phyloP scores from a whole-genome alignment of 2,329 filamentous ascomycete genomes.

The Talaromyces islandicus region DNA sequence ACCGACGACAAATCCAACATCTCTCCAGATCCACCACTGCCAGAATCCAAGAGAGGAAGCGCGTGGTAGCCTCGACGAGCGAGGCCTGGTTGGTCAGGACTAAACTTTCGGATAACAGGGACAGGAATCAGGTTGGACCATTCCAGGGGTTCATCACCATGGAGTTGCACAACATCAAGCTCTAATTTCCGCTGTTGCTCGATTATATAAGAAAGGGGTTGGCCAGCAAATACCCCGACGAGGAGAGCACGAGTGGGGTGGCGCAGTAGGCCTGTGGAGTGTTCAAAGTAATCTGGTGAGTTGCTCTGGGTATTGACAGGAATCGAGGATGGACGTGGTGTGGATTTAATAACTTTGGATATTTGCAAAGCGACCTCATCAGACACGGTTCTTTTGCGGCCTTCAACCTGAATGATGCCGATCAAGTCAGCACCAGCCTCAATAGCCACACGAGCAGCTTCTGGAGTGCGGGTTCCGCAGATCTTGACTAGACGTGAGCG shows the following conservation, averaged over 20 bases:
- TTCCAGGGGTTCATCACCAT: conserved; percentile 86
- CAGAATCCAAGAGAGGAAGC: conserved; percentile 79
- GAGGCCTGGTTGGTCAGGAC: conserved; percentile 66
- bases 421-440: conserved; percentile 86
- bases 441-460: conserved; percentile 73
- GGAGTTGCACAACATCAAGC: conserved; percentile 86
- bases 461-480: conserved; percentile 79
- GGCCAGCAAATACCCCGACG: conserved; percentile 91
- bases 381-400: conserved; percentile 71
- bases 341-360: conserved; percentile 64
- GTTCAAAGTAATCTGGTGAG: conserved; percentile 63
- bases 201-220: conserved; percentile 76
- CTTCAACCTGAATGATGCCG: conserved; percentile 84
- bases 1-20: conserved; percentile 67
- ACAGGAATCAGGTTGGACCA: conserved; percentile 88
- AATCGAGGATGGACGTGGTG: conserved; percentile 23
- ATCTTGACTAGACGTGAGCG: conserved; percentile 74
- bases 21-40: conserved; percentile 73
- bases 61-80: conserved; percentile 73
- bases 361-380: conserved; percentile 75
- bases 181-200: conserved; percentile 68
- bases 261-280: conserved; percentile 43
- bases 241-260: conserved; percentile 63
- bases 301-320: conserved; percentile 16
- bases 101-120: conserved; percentile 82